phyloP scores from a whole-genome alignment of 1,139 yeast species.

The Suhomyces choctaworum region DNA sequence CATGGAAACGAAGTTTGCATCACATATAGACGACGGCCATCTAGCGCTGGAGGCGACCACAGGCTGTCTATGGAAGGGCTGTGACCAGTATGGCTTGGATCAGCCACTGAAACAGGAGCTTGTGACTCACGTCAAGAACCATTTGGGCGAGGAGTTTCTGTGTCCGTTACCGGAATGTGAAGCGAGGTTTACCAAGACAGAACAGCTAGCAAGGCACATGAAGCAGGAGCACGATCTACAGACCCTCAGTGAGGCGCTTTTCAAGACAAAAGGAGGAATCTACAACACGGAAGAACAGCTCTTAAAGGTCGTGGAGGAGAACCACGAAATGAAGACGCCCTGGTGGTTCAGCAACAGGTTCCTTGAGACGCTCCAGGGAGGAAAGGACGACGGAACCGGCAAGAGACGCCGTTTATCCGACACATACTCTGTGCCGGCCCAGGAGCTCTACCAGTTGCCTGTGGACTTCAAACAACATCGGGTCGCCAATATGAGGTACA shows the following conservation, averaged over 20 bases:
- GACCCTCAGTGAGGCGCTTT: conserved; percentile 28
- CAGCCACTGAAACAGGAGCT: conserved; percentile 64
- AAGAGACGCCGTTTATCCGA: conserved; percentile 3
- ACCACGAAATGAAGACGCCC: conserved; percentile 38
- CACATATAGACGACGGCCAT: conserved; percentile 35
- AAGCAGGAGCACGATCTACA: conserved; percentile 60
- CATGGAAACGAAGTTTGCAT: conserved; percentile 25
- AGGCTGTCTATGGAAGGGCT: conserved; percentile 61
- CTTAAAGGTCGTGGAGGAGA: conserved; percentile 31
- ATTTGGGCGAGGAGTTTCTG: conserved; percentile 66
- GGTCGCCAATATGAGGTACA: conserved; percentile 36
- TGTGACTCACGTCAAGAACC: conserved; percentile 62
- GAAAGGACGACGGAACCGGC: conserved; percentile 10
- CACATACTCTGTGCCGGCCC: conserved; percentile 5
- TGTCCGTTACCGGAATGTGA: conserved; percentile 74
- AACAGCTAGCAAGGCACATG: conserved; percentile 64
- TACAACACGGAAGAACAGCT: conserved; percentile 24
- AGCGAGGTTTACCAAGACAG: conserved; percentile 57
- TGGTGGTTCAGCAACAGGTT: conserved; percentile 46
- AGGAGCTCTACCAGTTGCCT: conserved; percentile 28
- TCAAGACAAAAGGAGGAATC: conserved; percentile 6
- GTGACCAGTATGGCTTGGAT: conserved; percentile 52
- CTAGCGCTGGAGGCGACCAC: conserved; percentile 24
- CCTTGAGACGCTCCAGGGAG: conserved; percentile 19
- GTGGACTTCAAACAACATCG: conserved; percentile 37